These are phyloP conservation scores for Themeda triandra DNA, from an alignment of 176 grass and related monocot genomes.

Conservation along the genomic window DNA sequence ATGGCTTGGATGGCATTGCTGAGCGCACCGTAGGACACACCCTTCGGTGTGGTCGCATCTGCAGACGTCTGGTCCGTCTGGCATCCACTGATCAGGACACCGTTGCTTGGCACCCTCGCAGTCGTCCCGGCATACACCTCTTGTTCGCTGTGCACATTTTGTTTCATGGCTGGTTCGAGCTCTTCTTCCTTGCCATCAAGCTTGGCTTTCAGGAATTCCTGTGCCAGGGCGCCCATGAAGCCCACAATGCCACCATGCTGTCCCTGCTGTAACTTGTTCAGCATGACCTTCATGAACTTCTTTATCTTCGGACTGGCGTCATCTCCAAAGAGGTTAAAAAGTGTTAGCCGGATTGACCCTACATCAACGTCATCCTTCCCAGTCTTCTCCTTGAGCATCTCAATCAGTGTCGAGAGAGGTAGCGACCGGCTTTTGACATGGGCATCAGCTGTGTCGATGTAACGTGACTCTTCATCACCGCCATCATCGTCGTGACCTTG, in stretches of 20 bases:
- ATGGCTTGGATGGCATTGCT: slow-evolving; percentile 84
- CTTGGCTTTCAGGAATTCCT: slow-evolving; percentile 73
- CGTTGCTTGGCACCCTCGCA: slow-evolving; percentile 33
- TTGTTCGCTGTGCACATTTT: slow-evolving; percentile 40
- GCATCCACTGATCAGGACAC: slow-evolving; percentile 87
- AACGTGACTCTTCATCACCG: neutral
- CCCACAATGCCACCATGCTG: slow-evolving; percentile 41
- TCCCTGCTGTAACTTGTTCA: slow-evolving; percentile 57
- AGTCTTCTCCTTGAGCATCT: slow-evolving; percentile 70
- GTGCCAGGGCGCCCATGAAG: slow-evolving; percentile 54
- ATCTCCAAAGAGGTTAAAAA: slow-evolving; percentile 69
- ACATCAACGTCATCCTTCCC: slow-evolving; percentile 78
- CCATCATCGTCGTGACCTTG: neutral
- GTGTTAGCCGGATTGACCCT: slow-evolving; percentile 69
- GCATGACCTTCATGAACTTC: slow-evolving; percentile 83
- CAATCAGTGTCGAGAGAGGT: slow-evolving; percentile 69
- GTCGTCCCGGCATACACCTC: slow-evolving; percentile 58
- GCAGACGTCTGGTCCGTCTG: slow-evolving; percentile 91
- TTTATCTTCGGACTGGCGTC: slow-evolving; percentile 86
- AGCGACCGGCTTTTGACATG: slow-evolving; percentile 58
- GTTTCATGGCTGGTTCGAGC: slow-evolving; percentile 26
- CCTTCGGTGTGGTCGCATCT: slow-evolving; percentile 47
- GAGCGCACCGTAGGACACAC: slow-evolving; percentile 76
- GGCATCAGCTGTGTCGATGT: slow-evolving; percentile 19
- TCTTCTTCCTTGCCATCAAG: slow-evolving; percentile 14